These are phyloP conservation scores for Mrakia gelida DNA, from an alignment of 768 basidiomycete species.

Conservation along the genomic window DNA sequence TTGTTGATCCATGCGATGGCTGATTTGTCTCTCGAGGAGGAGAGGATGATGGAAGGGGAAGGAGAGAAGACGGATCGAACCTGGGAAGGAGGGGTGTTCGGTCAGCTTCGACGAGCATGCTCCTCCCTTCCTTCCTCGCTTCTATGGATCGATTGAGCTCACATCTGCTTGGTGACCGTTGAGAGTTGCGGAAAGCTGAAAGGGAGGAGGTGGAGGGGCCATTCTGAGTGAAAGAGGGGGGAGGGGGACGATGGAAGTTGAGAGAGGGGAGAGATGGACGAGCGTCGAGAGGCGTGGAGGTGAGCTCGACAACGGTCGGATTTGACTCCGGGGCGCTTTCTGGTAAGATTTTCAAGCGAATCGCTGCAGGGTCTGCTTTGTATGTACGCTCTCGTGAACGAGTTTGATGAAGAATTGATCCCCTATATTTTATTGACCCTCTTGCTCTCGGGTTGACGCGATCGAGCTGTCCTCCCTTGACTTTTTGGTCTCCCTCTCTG, in stretches of 20 bases:
- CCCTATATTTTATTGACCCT: too few relatives aligned
- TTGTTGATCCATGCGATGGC: slow-evolving; percentile 69
- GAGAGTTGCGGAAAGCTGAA: slow-evolving; percentile 19
- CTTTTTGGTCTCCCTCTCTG: too few relatives aligned
- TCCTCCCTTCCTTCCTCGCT: not conserved
- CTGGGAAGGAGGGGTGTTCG: slow-evolving; percentile 46
- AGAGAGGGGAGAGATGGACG: not conserved
- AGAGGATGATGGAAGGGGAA: slow-evolving; percentile 70
- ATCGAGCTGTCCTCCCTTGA: too few relatives aligned
- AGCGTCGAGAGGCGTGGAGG: not conserved
- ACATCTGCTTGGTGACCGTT: slow-evolving; percentile 21
- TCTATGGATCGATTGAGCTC: not conserved
- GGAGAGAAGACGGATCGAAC: slow-evolving; percentile 78
- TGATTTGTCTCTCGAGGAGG: slow-evolving; percentile 85
- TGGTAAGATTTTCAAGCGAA: too few relatives aligned
- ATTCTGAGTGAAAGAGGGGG: not conserved
- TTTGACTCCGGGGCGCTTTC: too few relatives aligned
- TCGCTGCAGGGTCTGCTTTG: too few relatives aligned
- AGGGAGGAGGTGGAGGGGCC: slow-evolving; percentile 14
- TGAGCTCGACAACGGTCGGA: not conserved
- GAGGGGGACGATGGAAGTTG: too few relatives aligned
- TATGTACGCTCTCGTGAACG: too few relatives aligned
- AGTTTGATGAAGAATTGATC: too few relatives aligned
- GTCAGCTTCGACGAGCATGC: not conserved
- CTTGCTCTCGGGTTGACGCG: too few relatives aligned